Percentiles rank a stretch among this genome's conserved stretches.
These are phyloP conservation scores for Salix suchowensis DNA, from an alignment of 345 rosid genomes.

Conservation along the genomic window DNA sequence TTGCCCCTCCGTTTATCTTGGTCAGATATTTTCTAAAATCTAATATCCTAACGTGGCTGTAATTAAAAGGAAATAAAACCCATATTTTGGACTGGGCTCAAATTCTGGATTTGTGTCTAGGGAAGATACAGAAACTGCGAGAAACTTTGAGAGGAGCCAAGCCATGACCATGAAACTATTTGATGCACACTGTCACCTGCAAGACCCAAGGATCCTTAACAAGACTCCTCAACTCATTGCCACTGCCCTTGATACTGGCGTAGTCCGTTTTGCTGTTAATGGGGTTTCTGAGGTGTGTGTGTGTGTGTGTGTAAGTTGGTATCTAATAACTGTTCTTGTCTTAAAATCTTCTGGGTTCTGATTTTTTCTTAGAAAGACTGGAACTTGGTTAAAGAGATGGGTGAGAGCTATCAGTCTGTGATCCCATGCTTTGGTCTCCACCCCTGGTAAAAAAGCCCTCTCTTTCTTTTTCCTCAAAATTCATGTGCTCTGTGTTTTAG, in stretches of 20 bases:
- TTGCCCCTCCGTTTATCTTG: too few species aligned
- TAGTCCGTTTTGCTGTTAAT: conserved; percentile 70
- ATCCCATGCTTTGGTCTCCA: conserved; percentile 92
- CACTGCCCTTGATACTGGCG: conserved; percentile 52
- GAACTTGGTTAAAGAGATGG: conserved; percentile 74
- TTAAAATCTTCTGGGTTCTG: neutral
- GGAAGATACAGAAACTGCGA: too few species aligned
- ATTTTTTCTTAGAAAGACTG: conserved; percentile 58
- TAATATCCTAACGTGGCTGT: too few species aligned
- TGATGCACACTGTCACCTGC: conserved; percentile 95
- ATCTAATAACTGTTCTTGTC: neutral
- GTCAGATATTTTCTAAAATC: too few species aligned
- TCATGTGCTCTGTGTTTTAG: too few species aligned
- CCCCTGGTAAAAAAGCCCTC: conserved; percentile 52
- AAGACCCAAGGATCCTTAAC: conserved; percentile 73
- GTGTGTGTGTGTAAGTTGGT: neutral
- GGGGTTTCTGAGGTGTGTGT: conserved; percentile 62
- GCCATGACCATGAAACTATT: conserved; percentile 51
- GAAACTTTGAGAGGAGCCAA: neutral
- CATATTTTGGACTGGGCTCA: too few species aligned
- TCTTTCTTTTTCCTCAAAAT: neutral
- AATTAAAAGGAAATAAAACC: too few species aligned
- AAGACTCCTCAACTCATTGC: conserved; percentile 60
- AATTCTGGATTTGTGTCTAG: too few species aligned
- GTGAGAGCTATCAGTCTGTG: conserved; percentile 52